Evolutionary conservation across 2,329 filamentous ascomycete species (phyloP).

Genomic region (Colletotrichum cuscutae): DNA sequence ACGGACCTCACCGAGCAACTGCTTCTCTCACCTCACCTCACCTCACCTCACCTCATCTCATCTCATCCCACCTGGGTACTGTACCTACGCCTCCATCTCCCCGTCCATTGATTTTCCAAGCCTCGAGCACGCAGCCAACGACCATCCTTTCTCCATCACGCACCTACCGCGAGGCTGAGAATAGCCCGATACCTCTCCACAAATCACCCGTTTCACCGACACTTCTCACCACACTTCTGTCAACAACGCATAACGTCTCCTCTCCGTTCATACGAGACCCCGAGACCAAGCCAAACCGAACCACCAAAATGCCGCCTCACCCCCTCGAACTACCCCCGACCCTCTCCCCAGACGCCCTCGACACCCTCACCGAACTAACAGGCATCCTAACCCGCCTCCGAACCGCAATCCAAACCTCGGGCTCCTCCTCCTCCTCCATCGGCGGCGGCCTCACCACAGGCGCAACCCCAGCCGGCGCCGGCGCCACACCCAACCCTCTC

Average conservation of each 20-base stretch:
- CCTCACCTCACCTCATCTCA: no score
- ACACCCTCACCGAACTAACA: slow-evolving; percentile 85
- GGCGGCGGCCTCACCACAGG: slow-evolving; percentile 50
- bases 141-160: background rate
- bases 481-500: slow-evolving; percentile 41
- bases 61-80: background rate
- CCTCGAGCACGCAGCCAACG: slow-evolving; percentile 19
- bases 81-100: background rate
- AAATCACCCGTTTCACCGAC: background rate
- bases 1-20: background rate
- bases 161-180: slow-evolving; percentile 22
- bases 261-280: background rate
- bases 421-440: slow-evolving; percentile 33
- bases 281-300: background rate
- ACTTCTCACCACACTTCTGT: background rate
- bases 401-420: slow-evolving; percentile 53
- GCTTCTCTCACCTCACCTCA: background rate
- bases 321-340: slow-evolving; percentile 67
- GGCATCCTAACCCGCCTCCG: slow-evolving; percentile 81
- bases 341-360: slow-evolving; percentile 84
- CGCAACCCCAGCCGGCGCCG: slow-evolving; percentile 46
- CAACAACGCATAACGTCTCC: background rate
- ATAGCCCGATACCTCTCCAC: background rate
- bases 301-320: slow-evolving; percentile 40
- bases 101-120: slow-evolving; percentile 25